Conservation (phyloP, 2,329 filamentous ascomycete species). For the Teratosphaeria viscida region DNA sequence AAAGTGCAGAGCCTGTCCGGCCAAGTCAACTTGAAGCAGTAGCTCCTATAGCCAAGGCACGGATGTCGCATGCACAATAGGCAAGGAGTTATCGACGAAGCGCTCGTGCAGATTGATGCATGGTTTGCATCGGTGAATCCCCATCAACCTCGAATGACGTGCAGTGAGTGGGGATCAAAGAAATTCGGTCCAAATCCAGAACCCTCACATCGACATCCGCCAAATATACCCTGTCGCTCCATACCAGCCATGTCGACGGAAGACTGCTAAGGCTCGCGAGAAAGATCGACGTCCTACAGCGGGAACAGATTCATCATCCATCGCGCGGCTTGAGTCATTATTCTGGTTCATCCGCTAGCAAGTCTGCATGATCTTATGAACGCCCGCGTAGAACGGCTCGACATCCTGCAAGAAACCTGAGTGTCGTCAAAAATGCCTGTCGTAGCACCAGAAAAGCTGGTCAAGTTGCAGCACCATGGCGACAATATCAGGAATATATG, state of each 20-base stretch:
- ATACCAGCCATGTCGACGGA: not conserved
- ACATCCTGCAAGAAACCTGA: not conserved
- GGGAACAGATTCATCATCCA: not conserved
- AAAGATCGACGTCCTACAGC: not conserved
- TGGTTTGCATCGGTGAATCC: not conserved
- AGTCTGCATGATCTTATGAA: not conserved
- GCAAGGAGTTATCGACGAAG: not conserved
- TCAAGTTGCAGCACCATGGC: conserved; percentile 76
- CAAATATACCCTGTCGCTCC: not conserved
- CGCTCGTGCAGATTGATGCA: not conserved
- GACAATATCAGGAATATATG: conserved; percentile 93
- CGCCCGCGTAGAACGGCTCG: not conserved
- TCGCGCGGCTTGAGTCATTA: not conserved
- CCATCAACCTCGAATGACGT: not conserved
- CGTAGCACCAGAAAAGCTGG: conserved; percentile 80
- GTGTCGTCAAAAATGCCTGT: conserved; percentile 61
- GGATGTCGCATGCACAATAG: not conserved
- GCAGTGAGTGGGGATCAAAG: not conserved
- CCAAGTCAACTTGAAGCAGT: not conserved
- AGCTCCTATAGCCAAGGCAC: not conserved
- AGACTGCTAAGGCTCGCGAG: too few species aligned
- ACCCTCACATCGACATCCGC: not conserved
- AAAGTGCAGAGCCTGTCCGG: not conserved
- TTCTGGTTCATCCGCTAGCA: not conserved
- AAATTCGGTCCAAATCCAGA: not conserved